Base-by-base conservation (phyloP, 495 filamentous ascomycete species). In the Trichoderma reesei region DNA sequence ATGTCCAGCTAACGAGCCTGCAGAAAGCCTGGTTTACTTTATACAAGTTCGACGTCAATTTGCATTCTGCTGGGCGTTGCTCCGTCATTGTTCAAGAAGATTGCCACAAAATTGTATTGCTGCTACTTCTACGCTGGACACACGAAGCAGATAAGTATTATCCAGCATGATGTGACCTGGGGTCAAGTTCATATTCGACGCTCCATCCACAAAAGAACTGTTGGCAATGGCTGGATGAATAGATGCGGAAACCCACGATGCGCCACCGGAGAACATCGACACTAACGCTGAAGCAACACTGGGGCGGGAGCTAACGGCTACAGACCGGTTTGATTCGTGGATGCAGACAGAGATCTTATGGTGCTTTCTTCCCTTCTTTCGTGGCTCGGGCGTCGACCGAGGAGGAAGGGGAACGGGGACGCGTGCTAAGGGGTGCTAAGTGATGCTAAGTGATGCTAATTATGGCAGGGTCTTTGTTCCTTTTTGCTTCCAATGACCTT, bases 261-360 rank as follows among this genome's bases (percentile, higher is more conserved):
- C 51, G 51, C 51, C 51, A 56, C 31, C 51, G 51, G 26, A 56
- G 51, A 56, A 34, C 14, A 56, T 56, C 51, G 51, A 34, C 51
- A 20, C 51, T 56, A 56, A 56, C 2, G 31, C 51, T 26, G 34
- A 56, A 34, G 51, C 51, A 56, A 56, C 51, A 3, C 34, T 56
- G 20, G 51, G 20, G 51, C 51, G 51, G 51, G 51, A 56, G 26
- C 51, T 56, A 56, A 56, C 31, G 26, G 31, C 51, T 31, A 34
- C 31, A 56, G 11, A 34, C 9, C 42, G 11, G 26, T 56, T 20
- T 56, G 31, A 56, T 56, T 56, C 51, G 51, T n/a, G 51, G 51
- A 36, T 56, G 26, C 5, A 26, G 33, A 34, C 20, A 11, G 8
- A 56, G 7, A 56, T 56, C 20, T 56, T 11, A 56, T 56, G 9